Evolutionary conservation across 768 basidiomycete species (phyloP).

Genomic region (Agaricus sinodeliciosus): DNA sequence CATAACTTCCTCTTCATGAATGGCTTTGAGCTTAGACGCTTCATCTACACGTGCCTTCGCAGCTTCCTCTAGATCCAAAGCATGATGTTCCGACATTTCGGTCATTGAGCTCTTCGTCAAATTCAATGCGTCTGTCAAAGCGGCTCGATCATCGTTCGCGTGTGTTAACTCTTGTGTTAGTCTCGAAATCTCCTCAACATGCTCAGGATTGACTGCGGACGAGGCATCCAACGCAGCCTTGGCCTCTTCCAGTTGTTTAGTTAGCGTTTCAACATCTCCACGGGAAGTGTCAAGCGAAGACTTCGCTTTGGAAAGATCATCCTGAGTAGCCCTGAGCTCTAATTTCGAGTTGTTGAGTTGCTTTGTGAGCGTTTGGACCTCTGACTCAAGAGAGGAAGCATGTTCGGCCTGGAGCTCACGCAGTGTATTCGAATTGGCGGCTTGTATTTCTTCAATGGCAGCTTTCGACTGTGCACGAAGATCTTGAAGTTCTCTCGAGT

Average conservation of each 20-base stretch:
- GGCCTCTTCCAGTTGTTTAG: slow-evolving; percentile 59
- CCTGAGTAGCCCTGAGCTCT: slow-evolving; percentile 79
- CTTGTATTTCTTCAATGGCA: slow-evolving; percentile 64
- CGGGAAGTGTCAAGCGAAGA: slow-evolving; percentile 43
- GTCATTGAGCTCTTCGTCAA: slow-evolving; percentile 65
- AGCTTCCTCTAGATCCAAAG: slow-evolving; percentile 68
- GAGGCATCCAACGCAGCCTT: slow-evolving; percentile 36
- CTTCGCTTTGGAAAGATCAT: slow-evolving; percentile 77
- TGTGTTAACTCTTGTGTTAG: slow-evolving; percentile 52
- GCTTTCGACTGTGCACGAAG: slow-evolving; percentile 61
- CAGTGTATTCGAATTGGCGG: slow-evolving; percentile 52
- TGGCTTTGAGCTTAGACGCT: slow-evolving; percentile 49
- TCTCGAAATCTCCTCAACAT: slow-evolving; percentile 47
- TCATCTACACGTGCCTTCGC: slow-evolving; percentile 68
- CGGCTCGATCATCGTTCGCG: slow-evolving; percentile 63
- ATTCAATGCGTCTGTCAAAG: slow-evolving; percentile 57
- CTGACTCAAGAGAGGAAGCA: slow-evolving; percentile 47
- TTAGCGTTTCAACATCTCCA: slow-evolving; percentile 49
- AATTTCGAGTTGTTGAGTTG: slow-evolving; percentile 52
- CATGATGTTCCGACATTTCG: slow-evolving; percentile 65
- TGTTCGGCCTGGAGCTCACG: slow-evolving; percentile 63
- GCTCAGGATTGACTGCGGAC: slow-evolving; percentile 35
- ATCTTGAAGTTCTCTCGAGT: slow-evolving; percentile 63
- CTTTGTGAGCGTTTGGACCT: slow-evolving; percentile 55
- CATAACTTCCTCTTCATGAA: slow-evolving; percentile 56